Conservation (phyloP, 1,284 basidiomycete species). For the Microbotryum intermedium region DNA sequence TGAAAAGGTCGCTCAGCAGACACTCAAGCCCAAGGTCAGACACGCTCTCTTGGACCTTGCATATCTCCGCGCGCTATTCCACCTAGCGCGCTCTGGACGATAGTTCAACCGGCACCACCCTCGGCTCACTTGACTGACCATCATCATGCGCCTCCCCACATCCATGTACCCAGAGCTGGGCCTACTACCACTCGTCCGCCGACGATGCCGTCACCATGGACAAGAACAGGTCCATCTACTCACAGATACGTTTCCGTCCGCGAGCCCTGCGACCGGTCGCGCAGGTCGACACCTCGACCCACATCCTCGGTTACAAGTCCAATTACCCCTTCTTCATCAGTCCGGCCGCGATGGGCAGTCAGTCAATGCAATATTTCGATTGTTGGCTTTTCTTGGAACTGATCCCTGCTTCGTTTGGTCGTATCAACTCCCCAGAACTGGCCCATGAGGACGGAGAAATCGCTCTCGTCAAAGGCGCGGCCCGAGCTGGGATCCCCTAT, state of each 20-base stretch:
- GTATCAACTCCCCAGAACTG: slow-evolving; percentile 1
- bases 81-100: neutral
- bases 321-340: slow-evolving; percentile 77
- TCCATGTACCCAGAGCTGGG: slow-evolving; percentile 30
- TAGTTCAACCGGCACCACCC: too few species aligned
- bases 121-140: too few species aligned
- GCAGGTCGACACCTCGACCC: slow-evolving; percentile 61
- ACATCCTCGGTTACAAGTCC: slow-evolving; percentile 64
- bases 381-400: neutral
- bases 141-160: too few species aligned
- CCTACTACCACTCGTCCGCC: slow-evolving; percentile 71
- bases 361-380: neutral
- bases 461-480: slow-evolving; percentile 10
- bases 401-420: neutral
- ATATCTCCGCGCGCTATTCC: too few species aligned
- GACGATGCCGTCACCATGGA: slow-evolving; percentile 52
- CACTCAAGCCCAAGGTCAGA: slow-evolving; percentile 13
- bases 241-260: slow-evolving; percentile 62
- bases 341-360: slow-evolving; percentile 49
- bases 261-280: slow-evolving; percentile 66
- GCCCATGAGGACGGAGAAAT: slow-evolving; percentile 26
- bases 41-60: neutral
- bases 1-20: slow-evolving; percentile 4
- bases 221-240: neutral
- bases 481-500: neutral